Conservation (phyloP, 2,329 filamentous ascomycete species). For the Paraphoma chrysanthemicola region DNA sequence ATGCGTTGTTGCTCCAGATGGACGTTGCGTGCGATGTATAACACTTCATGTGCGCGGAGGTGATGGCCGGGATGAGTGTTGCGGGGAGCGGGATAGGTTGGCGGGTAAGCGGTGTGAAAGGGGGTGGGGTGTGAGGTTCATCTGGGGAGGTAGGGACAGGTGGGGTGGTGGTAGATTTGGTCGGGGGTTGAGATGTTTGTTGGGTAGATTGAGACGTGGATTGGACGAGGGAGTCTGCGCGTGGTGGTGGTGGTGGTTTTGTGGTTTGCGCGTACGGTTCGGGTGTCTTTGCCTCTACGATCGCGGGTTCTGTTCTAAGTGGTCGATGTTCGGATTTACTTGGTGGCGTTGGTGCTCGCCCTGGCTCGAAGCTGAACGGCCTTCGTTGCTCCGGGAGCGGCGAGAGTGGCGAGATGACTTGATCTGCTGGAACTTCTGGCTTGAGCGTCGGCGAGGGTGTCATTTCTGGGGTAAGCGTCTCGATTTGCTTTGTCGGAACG, state of each 20-base stretch:
- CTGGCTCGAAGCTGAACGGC: slow-evolving; percentile 37
- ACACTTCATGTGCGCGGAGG: slow-evolving; percentile 37
- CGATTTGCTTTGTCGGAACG: slow-evolving; percentile 17
- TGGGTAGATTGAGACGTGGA: background rate
- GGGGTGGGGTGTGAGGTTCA: slow-evolving; percentile 5
- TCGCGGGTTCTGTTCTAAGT: slow-evolving; percentile 7
- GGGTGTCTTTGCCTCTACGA: background rate
- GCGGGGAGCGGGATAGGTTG: slow-evolving; percentile 17
- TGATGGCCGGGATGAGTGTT: slow-evolving; percentile 37
- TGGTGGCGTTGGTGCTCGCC: background rate
- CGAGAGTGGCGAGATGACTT: slow-evolving; percentile 31
- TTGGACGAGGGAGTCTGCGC: background rate
- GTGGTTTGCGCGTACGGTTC: background rate
- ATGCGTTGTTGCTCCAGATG: slow-evolving; percentile 39
- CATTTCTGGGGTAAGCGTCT: slow-evolving; percentile 38
- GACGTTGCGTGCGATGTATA: slow-evolving; percentile 38
- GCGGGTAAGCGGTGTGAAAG: slow-evolving; percentile 31
- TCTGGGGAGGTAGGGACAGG: background rate
- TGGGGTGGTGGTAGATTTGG: background rate
- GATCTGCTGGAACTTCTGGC: slow-evolving; percentile 18
- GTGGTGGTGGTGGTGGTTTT: background rate
- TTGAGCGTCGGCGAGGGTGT: slow-evolving; percentile 36
- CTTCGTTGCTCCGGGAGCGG: slow-evolving; percentile 21
- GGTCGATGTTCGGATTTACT: background rate
- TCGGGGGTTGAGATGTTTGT: too few relatives aligned